These are phyloP conservation scores for Beverwykella pulmonaria DNA, from an alignment of 495 filamentous ascomycete species.

Conservation along the genomic window DNA sequence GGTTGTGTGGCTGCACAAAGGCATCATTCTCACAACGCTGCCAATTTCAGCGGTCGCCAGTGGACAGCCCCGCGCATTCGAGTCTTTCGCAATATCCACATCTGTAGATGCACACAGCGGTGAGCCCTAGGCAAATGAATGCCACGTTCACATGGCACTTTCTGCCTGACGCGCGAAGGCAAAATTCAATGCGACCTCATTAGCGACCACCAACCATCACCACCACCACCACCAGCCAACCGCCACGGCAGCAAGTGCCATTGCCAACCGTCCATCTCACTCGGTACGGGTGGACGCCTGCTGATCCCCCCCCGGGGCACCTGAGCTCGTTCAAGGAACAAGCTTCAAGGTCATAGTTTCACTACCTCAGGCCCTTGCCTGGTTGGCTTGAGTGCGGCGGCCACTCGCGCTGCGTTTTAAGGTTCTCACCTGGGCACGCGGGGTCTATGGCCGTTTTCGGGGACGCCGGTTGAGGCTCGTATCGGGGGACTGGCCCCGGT, in stretches of 20 bases:
- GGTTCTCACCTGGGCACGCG: conserved; percentile 25
- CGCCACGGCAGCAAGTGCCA: not conserved
- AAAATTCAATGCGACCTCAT: conserved; percentile 12
- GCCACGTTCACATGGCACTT: conserved; percentile 15
- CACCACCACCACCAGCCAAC: not conserved
- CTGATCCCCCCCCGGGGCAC: not conserved
- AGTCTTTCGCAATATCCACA: conserved; percentile 20
- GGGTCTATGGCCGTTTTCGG: conserved; percentile 19
- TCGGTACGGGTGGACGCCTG: not conserved
- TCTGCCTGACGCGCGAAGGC: not conserved
- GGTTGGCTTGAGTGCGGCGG: conserved; percentile 12
- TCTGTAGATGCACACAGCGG: not conserved
- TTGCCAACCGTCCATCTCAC: not conserved
- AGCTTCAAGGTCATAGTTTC: conserved; percentile 10
- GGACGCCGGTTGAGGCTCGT: conserved; percentile 25
- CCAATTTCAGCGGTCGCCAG: not conserved
- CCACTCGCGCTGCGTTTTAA: conserved; percentile 10
- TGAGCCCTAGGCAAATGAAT: not conserved
- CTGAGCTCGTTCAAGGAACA: not conserved
- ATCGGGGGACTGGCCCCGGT: not conserved
- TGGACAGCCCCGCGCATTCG: not conserved
- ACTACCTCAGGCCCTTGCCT: conserved; percentile 1
- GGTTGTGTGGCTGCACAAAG: conserved; percentile 24
- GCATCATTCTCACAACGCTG: not conserved
- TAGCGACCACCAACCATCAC: not conserved